Evolutionary conservation across 768 basidiomycete genomes (phyloP).

Genomic region (Terana coerulea): DNA sequence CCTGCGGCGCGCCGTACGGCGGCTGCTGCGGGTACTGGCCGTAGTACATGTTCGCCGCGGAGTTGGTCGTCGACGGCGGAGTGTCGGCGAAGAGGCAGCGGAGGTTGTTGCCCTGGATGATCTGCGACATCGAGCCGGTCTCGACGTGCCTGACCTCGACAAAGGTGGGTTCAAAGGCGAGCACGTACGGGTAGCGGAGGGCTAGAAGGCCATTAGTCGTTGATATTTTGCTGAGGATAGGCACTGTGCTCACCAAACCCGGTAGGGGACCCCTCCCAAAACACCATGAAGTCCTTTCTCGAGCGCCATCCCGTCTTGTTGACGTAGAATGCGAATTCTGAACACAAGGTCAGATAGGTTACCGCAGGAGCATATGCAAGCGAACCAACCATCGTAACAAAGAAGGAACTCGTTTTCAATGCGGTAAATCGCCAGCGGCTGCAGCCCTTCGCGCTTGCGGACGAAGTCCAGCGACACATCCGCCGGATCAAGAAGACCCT

Average conservation of each 20-base stretch:
- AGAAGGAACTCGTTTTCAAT: slow-evolving; percentile 95
- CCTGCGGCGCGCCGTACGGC: slow-evolving; percentile 19
- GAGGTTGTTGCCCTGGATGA: slow-evolving; percentile 91
- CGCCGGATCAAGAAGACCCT: slow-evolving; percentile 89
- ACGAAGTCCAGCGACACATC: slow-evolving; percentile 94
- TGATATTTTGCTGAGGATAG: neutral
- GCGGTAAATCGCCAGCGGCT: slow-evolving; percentile 95
- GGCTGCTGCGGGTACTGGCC: slow-evolving; percentile 32
- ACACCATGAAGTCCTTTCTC: slow-evolving; percentile 87
- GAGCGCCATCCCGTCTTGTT: slow-evolving; percentile 95
- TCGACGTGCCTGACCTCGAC: slow-evolving; percentile 97
- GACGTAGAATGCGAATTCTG: slow-evolving; percentile 99
- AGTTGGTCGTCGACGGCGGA: slow-evolving; percentile 78
- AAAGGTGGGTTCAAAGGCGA: slow-evolving; percentile 95
- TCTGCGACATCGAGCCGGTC: slow-evolving; percentile 86
- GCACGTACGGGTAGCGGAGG: slow-evolving; percentile 91
- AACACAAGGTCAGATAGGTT: slow-evolving; percentile 1
- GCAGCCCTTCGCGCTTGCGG: slow-evolving; percentile 71
- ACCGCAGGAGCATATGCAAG: neutral
- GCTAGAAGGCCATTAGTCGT: slow-evolving; percentile 48
- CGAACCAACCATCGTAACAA: slow-evolving; percentile 84
- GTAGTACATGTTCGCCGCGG: slow-evolving; percentile 35
- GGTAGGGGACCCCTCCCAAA: slow-evolving; percentile 94
- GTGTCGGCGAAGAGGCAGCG: slow-evolving; percentile 92
- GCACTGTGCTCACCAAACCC: slow-evolving; percentile 81